phyloP scores from a whole-genome alignment of 2,329 filamentous ascomycete genomes.

The Alternaria sp. region DNA sequence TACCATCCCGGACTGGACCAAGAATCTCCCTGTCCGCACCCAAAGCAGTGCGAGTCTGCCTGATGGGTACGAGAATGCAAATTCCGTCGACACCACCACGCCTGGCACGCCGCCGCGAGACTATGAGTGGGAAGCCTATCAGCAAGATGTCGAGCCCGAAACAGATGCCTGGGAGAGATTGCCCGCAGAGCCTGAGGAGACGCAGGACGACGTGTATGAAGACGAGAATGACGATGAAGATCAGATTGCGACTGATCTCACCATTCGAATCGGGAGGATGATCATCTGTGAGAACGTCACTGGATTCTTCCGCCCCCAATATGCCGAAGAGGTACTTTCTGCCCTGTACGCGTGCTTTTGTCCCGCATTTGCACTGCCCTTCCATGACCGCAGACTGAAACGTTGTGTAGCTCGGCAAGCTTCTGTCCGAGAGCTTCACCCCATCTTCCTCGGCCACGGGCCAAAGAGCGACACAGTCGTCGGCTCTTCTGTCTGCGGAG shows the following conservation, averaged over 20 bases:
- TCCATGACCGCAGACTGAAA: conserved; percentile 35
- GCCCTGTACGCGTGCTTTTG: conserved; percentile 25
- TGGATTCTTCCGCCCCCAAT: conserved; percentile 52
- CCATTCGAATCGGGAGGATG: conserved; percentile 51
- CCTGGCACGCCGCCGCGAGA: conserved; percentile 51
- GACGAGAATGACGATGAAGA: conserved; percentile 53
- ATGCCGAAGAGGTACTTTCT: conserved; percentile 52
- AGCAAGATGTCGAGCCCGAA: conserved; percentile 51
- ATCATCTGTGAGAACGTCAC: conserved; percentile 53
- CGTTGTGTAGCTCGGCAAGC: conserved; percentile 49
- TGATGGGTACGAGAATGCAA: conserved; percentile 42
- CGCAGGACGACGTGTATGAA: conserved; percentile 50
- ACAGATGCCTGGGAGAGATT: conserved; percentile 50
- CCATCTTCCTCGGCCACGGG: conserved; percentile 47
- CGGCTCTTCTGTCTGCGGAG: conserved; percentile 47
- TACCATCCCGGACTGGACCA: conserved; percentile 48
- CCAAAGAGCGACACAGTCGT: conserved; percentile 49
- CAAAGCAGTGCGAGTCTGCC: conserved; percentile 36
- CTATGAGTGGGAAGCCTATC: conserved; percentile 53
- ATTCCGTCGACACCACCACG: conserved; percentile 46
- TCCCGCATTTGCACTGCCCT: conserved; percentile 13
- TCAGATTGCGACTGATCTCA: conserved; percentile 50
- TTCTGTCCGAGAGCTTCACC: conserved; percentile 47
- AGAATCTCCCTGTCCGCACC: conserved; percentile 47
- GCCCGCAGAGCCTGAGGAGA: conserved; percentile 49